Evolutionary conservation across 495 filamentous ascomycete genomes (phyloP), one percentile per base, ranked within the genome.

Genomic region (Friedmanniomyces endolithicus): DNA sequence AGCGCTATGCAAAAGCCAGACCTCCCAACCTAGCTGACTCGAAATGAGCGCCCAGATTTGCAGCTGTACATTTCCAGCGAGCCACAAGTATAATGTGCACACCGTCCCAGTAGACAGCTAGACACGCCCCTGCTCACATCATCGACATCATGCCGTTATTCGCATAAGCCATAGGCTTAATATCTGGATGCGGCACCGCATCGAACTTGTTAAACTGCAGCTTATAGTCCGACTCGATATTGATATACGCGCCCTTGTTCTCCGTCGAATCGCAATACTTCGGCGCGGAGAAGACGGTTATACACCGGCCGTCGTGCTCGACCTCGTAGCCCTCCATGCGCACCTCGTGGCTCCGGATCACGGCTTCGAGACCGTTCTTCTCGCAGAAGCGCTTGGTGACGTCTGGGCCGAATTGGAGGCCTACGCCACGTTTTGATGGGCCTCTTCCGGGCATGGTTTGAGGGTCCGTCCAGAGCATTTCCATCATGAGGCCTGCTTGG

Each of bases 381-480:
- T 99, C 89, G 65, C 92, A 99, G 77, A 99, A 99, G 43, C 85
- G 77, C 75, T 94, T 94, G 17, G 92, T 99, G 48, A 99, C 80
- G 68, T 99, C 92, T 0, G 92, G 92, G 1, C 92, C 92, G 63
- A 99, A 99, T 65, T 95, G 88, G 70, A 97, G 76, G 47, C 92
- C 92, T 23, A 99, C 90, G 53, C 92, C 92, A 65, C 92, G 81
- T 77, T 99, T 99, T 74, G 87, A 95, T 20, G 90, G 94, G 9
- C 89, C 87, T 50, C 92, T 80, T 24, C 92, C 92, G 45, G 86
- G 86, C 57, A 80, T 74, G 0, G 82, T 72, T 66, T 97, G 92
- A 12, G 92, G 92, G 65, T 99, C 92, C 0, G 92, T 97, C 92
- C 92, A 99, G 19, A 99, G 80, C 94, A 99, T 99, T 69, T 99